A percentile compares a stretch with the other conserved stretches of the same genome.
phyloP scores from a whole-genome alignment of 768 basidiomycete species.

The Chlorophyllum brunneum region DNA sequence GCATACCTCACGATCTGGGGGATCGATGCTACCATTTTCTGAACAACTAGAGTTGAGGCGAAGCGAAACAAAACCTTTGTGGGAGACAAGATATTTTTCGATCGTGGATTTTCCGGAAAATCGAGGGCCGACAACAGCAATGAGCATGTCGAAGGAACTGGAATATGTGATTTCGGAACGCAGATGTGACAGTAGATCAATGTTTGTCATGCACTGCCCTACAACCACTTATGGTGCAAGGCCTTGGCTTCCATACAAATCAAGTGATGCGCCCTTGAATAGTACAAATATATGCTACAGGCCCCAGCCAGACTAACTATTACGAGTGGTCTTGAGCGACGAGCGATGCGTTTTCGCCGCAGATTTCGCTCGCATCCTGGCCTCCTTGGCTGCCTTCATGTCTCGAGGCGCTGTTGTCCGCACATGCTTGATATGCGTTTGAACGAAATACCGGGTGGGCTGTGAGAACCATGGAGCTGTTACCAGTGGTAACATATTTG shows the following conservation, averaged over 20 bases:
- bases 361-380: slow-evolving; percentile 45
- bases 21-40: neutral
- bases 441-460: slow-evolving; percentile 36
- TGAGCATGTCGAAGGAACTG: slow-evolving; percentile 44
- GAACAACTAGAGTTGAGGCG: slow-evolving; percentile 26
- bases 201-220: neutral
- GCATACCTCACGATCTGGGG: slow-evolving; percentile 6
- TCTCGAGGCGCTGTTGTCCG: slow-evolving; percentile 76
- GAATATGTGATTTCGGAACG: neutral
- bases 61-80: slow-evolving; percentile 54
- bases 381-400: slow-evolving; percentile 66
- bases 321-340: slow-evolving; percentile 12
- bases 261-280: too few relatives aligned
- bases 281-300: too few relatives aligned
- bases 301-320: too few relatives aligned
- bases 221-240: too few relatives aligned
- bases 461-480: slow-evolving; percentile 63
- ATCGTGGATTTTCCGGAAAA: slow-evolving; percentile 60
- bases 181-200: neutral
- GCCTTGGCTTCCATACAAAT: too few relatives aligned
- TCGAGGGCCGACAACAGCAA: slow-evolving; percentile 62
- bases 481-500: slow-evolving; percentile 42
- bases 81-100: slow-evolving; percentile 53
- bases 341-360: slow-evolving; percentile 39
- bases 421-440: slow-evolving; percentile 80